Conservation (phyloP, 139 green algal species). For the Pseudopediastrum boryanum region DNA sequence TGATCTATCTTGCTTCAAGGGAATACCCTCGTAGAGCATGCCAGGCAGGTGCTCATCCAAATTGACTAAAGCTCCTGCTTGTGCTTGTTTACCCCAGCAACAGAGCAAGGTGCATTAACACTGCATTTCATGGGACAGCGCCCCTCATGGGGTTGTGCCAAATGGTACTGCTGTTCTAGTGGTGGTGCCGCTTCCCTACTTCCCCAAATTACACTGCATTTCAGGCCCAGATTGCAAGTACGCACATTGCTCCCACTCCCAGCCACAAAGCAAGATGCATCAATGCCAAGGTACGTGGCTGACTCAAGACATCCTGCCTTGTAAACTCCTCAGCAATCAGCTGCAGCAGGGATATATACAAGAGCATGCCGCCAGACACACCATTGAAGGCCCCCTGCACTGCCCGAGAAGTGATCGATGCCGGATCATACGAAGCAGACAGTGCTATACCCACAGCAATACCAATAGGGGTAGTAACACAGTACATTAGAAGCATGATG, state of each 20-base stretch:
- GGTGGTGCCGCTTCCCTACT: too few species aligned
- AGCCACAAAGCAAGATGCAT: conserved; percentile 31
- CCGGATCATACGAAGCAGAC: conserved; percentile 40
- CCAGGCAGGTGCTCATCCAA: too few species aligned
- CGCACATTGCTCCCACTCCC: conserved; percentile 44
- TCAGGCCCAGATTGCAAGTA: conserved; percentile 57
- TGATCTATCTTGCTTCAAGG: too few species aligned
- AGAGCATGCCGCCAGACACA: conserved; percentile 62
- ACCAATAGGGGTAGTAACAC: conserved; percentile 62
- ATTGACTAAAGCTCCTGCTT: too few species aligned
- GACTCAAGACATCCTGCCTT: conserved; percentile 13
- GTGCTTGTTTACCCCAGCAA: too few species aligned
- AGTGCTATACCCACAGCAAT: conserved; percentile 65
- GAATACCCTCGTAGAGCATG: too few species aligned
- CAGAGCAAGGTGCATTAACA: too few species aligned
- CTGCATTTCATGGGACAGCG: too few species aligned
- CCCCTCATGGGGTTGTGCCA: too few species aligned
- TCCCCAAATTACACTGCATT: too few species aligned
- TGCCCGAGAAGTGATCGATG: conserved; percentile 7
- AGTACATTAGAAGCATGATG: conserved; percentile 50
- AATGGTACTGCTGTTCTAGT: too few species aligned
- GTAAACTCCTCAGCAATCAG: conserved; percentile 58
- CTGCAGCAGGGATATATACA: conserved; percentile 63
- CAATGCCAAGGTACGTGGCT: background rate
- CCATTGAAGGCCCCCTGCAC: conserved; percentile 60